These are phyloP conservation scores for Mycena vulgaris DNA, from an alignment of 768 basidiomycete species.

Conservation along the genomic window DNA sequence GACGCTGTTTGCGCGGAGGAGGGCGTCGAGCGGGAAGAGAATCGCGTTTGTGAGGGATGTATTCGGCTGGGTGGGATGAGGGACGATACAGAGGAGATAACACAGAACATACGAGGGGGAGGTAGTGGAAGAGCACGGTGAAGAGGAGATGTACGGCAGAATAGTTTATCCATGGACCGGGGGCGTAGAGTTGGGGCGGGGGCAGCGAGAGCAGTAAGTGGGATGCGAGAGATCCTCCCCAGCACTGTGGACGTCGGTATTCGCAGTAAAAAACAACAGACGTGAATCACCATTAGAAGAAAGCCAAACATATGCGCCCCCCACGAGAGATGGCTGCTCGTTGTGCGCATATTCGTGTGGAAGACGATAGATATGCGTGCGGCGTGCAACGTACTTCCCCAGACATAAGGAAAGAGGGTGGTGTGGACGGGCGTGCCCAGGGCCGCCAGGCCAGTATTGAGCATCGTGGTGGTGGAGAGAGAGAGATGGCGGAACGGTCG, in stretches of 20 bases:
- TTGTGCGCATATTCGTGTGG: conserved; percentile 13
- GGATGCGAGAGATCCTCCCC: conserved; percentile 64
- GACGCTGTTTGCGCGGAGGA: conserved; percentile 62
- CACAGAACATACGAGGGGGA: conserved; percentile 54
- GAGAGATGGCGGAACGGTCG: background rate
- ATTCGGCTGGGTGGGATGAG: conserved; percentile 31
- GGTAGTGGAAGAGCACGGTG: conserved; percentile 57
- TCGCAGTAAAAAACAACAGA: background rate
- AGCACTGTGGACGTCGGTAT: conserved; percentile 41
- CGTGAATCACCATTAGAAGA: conserved; percentile 33
- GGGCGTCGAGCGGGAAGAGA: conserved; percentile 66
- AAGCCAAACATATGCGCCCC: conserved; percentile 35
- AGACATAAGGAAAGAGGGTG: conserved; percentile 31
- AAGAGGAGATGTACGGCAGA: conserved; percentile 60
- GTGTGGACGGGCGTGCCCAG: conserved; percentile 31
- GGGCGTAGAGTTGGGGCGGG: conserved; percentile 62
- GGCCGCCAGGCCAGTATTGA: conserved; percentile 17
- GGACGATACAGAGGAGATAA: background rate
- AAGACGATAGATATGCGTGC: conserved; percentile 33
- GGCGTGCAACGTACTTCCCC: conserved; percentile 36
- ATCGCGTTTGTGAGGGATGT: conserved; percentile 57
- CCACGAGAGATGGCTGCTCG: conserved; percentile 22
- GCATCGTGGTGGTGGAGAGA: background rate
- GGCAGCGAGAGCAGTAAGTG: conserved; percentile 62
- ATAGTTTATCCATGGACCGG: conserved; percentile 65